Evolutionary conservation across 495 filamentous ascomycete species (phyloP).

Genomic region (Hypoxylon perforatum): DNA sequence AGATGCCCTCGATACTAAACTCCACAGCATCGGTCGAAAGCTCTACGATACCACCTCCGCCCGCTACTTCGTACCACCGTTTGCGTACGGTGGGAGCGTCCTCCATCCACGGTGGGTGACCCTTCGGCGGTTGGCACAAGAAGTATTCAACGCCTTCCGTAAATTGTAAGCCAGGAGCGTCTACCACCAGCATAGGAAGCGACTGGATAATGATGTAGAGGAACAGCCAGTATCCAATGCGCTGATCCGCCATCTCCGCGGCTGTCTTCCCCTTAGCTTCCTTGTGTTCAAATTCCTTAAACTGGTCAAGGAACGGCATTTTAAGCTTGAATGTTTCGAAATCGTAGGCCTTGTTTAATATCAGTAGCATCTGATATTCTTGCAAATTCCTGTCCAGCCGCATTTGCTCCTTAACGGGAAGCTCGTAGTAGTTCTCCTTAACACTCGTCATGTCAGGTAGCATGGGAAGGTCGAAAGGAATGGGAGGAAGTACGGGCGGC

Average conservation of each 20-base stretch:
- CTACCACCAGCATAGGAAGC: conserved; percentile 87
- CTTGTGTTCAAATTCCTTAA: conserved; percentile 84
- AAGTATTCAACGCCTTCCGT: conserved; percentile 93
- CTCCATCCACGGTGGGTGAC: conserved; percentile 85
- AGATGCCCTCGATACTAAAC: conserved; percentile 89
- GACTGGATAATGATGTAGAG: conserved; percentile 91
- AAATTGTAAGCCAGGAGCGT: conserved; percentile 81
- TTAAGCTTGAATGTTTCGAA: conserved; percentile 68
- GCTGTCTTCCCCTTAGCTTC: conserved; percentile 76
- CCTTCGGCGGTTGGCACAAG: conserved; percentile 88
- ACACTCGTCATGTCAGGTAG: conserved; percentile 74
- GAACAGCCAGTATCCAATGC: conserved; percentile 93
- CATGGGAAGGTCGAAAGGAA: conserved; percentile 90
- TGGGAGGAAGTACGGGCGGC: conserved; percentile 88
- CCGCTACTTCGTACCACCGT: conserved; percentile 83
- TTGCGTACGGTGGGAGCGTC: conserved; percentile 71
- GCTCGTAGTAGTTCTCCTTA: conserved; percentile 67
- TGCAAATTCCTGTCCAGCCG: conserved; percentile 73
- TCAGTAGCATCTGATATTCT: conserved; percentile 76
- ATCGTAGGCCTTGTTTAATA: conserved; percentile 82
- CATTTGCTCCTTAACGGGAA: conserved; percentile 77
- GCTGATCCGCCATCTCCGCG: conserved; percentile 78
- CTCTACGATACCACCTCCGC: conserved; percentile 75
- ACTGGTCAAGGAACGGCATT: conserved; percentile 77
- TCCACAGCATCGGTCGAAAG: conserved; percentile 86